Percentiles rank a stretch among this genome's conserved stretches.
Conservation (phyloP, 192 early-diverging fungal species). For the Gamsiella multidivaricata region DNA sequence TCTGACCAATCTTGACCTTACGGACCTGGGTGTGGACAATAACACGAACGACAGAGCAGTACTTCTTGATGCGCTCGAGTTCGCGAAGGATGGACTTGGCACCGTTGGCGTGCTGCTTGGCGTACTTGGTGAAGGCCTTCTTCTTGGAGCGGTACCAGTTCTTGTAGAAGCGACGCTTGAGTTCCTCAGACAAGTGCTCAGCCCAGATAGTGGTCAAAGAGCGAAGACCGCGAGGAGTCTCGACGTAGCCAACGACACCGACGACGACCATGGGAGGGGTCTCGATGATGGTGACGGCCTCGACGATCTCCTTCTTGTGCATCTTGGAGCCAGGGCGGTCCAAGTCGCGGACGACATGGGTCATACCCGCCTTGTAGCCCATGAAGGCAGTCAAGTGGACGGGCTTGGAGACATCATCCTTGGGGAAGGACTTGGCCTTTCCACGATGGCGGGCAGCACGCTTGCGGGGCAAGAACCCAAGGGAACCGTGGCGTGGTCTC, state of each 20-base stretch:
- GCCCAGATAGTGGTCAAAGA: constrained; percentile 99
- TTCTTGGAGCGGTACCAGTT: constrained; percentile 99
- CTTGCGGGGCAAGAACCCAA: constrained; percentile 89
- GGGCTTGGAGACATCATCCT: constrained; percentile 93
- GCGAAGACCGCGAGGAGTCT: constrained; percentile 98
- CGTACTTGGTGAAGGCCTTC: constrained; percentile 99
- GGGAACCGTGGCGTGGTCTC: constrained; percentile 91
- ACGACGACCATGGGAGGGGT: constrained; percentile 97
- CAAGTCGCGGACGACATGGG: constrained; percentile 99
- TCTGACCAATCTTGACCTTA: constrained; percentile 95
- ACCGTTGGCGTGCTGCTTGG: constrained; percentile 94
- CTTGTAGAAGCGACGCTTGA: constrained; percentile 99
- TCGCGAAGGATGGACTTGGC: constrained; percentile 90
- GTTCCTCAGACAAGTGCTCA: constrained; percentile 96
- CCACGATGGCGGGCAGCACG: constrained; percentile 93
- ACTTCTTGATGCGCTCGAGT: constrained; percentile 99
- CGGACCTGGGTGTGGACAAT: constrained; percentile 97
- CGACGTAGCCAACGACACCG: constrained; percentile 99
- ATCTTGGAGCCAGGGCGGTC: constrained; percentile 99
- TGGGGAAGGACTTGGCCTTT: constrained; percentile 99
- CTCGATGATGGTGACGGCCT: constrained; percentile 98
- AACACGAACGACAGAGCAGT: constrained; percentile 97
- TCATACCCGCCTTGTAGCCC: constrained; percentile 99
- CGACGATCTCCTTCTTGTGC: constrained; percentile 99
- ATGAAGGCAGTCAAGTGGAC: constrained; percentile 99